Evolutionary conservation across 768 basidiomycete genomes (phyloP), one percentile per base, ranked within the genome.

Genomic region (Tulasnella sp.): DNA sequence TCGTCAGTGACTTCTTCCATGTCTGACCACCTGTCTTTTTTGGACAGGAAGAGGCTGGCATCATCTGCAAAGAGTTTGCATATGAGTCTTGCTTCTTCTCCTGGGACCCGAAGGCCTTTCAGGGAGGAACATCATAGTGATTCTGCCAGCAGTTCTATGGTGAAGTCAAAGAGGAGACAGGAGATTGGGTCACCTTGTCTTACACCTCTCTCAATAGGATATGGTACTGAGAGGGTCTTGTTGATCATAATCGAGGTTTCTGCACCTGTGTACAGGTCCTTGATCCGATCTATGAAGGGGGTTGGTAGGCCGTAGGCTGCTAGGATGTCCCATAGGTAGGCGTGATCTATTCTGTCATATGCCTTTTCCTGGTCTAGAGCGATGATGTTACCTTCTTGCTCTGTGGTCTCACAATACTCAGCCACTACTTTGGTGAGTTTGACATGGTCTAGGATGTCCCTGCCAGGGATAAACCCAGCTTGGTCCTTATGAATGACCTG

Each of bases 31-130:
- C 62, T 38, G 52, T 73, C 73, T 0, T 30, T 10, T 0, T 56
- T 10, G 0, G 61, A 56, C 0, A 71, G 60, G 56, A 63, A 71
- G 0, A 65, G 56, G 0, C 64, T 66, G 0, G 72, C 70, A 42
- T 72, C 68, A 47, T 72, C 68, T 8, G 61, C 52, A 26, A 64
- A 64, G 0, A 61, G 61, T 2, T 32, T 3, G 17, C 11, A 19
- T 15, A 61, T n/a, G 9, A 61, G 9, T 32, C 59, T 62, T 2
- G 42, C 21, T 1, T 21, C 30, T 1, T 21, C 24, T 1, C 23
- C 58, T 1, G 30, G 60, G 19, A 61, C 19, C n/a, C 48, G 23
- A 11, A 61, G 24, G 27, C 61, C 61, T 62, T 61, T 61, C 2
- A 61, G 41, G 1, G 19, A 3, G 3, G 55, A 56, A 3, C 17